Evolutionary conservation across 306 rosid genomes (phyloP), one percentile per base, ranked within the genome.

Genomic region (Vigna nakashimae): DNA sequence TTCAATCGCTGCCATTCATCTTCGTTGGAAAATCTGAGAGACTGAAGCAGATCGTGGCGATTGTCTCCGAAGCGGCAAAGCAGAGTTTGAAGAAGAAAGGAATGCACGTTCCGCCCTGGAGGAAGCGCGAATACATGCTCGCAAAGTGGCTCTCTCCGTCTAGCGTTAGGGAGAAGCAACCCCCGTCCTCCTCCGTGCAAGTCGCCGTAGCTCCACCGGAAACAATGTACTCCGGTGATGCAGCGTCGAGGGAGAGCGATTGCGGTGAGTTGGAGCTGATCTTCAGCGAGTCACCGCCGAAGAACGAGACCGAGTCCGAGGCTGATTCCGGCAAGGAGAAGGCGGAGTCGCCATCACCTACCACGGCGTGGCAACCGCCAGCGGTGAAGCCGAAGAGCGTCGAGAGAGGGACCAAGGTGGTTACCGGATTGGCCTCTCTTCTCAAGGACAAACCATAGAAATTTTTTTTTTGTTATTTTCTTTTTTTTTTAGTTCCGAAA

Each of bases 81-180:
- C 94, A 87, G 81, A 92, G 99, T 60, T 53, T 96, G 74, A 95
- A 92, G 91, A 96, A 88, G 96, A 96, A 96, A 71, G 98, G 97
- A 1, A 92, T 96, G 99, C 99, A 84, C 66, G 80, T 96, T 62
- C 98, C 99, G 66, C 99, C 99, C 7, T 96, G 99, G 99, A 86
- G 99, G 75, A 90, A 91, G 50, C 91, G 91, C 2, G 96, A 96
- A 65, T 96, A 96, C 81, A 91, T 91, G 91, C 83, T 85, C 4
- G 96, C 98, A 16, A 96, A 96, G 79, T 96, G 99, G 99, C 92
- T 92, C 77, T 95, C 99, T 51, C 73, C 86, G 14, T 73, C 85
- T 14, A 62, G 57, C 4, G 55, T 59, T 22, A 79, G 84, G 71
- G 58, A 22, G n/a, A 73, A 73, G 70, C 70, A 73, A 73, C 56